phyloP scores from a whole-genome alignment of 805 yeast species.

The Pichia sporocuriosa region DNA sequence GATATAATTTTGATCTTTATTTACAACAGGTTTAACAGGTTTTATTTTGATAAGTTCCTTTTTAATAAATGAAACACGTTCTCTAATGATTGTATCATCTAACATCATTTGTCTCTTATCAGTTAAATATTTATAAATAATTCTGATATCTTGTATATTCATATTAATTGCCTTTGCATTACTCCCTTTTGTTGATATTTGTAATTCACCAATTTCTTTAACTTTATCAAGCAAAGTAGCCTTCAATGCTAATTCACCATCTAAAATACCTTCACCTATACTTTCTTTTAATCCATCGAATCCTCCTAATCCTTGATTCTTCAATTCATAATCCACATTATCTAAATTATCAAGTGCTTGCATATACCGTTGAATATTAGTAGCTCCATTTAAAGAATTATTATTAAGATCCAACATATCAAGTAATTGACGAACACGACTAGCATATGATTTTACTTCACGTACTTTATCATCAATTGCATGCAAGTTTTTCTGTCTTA shows the following conservation, averaged over 20 bases:
- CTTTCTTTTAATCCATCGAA: constrained; percentile 65
- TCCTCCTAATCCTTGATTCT: constrained; percentile 31
- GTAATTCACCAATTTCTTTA: constrained; percentile 21
- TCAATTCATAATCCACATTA: constrained; percentile 14
- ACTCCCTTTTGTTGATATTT: background rate
- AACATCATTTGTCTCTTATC: constrained; percentile 23
- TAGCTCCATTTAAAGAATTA: constrained; percentile 22
- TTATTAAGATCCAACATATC: constrained; percentile 23
- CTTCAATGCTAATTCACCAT: constrained; percentile 50
- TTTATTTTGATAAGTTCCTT: constrained; percentile 41
- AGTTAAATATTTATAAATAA: constrained; percentile 36
- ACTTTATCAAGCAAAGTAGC: constrained; percentile 42
- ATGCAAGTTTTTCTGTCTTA: constrained; percentile 51
- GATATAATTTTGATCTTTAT: constrained; percentile 26
- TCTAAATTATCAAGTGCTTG: constrained; percentile 31
- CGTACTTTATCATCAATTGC: constrained; percentile 37
- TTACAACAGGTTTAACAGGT: constrained; percentile 28
- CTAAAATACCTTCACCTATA: constrained; percentile 47
- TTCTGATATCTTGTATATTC: background rate
- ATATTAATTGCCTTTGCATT: background rate
- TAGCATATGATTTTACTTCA: constrained; percentile 38
- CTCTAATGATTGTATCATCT: constrained; percentile 34
- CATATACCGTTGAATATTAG: constrained; percentile 40
- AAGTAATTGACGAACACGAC: constrained; percentile 28
- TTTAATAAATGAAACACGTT: constrained; percentile 30